Evolutionary conservation across 495 filamentous ascomycete genomes (phyloP).

Genomic region (Lineolata rhizophorae): DNA sequence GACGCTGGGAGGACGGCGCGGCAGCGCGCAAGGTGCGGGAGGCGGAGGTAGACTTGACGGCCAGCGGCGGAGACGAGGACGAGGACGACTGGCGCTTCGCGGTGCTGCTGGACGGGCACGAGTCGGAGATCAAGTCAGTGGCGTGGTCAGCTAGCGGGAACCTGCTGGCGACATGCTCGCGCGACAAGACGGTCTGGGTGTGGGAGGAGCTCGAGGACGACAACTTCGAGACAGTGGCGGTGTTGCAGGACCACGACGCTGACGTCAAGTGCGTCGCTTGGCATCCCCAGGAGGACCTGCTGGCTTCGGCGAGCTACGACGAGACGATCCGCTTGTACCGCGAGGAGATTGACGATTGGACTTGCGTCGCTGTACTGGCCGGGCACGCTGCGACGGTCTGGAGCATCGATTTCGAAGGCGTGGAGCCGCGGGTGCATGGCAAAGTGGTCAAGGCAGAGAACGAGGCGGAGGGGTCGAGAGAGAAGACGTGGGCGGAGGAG

Average conservation of each 20-base stretch:
- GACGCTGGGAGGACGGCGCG: constrained; percentile 32
- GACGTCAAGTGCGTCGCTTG: constrained; percentile 89
- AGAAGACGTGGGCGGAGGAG: constrained; percentile 17
- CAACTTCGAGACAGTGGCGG: constrained; percentile 88
- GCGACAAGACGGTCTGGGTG: constrained; percentile 95
- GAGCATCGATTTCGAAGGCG: constrained; percentile 56
- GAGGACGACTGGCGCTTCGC: constrained; percentile 71
- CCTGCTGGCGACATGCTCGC: constrained; percentile 67
- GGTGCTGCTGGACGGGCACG: constrained; percentile 77
- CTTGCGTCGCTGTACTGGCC: constrained; percentile 58
- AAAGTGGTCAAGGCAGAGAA: constrained; percentile 9
- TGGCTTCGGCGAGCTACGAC: constrained; percentile 80
- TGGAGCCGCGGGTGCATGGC: too few species aligned
- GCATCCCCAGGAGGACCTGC: constrained; percentile 59
- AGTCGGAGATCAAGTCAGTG: constrained; percentile 76
- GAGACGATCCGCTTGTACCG: constrained; percentile 74
- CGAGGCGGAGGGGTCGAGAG: constrained; percentile 13
- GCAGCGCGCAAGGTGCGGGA: constrained; percentile 12
- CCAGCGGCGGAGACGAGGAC: constrained; percentile 11
- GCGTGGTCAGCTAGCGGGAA: constrained; percentile 61
- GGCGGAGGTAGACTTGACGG: constrained; percentile 16
- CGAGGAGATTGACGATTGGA: constrained; percentile 86
- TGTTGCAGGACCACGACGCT: constrained; percentile 78
- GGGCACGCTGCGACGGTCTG: constrained; percentile 72
- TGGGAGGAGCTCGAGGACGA: constrained; percentile 93